phyloP scores from a whole-genome alignment of 352 stramenopile genomes.

The Phytophthora europaea region DNA sequence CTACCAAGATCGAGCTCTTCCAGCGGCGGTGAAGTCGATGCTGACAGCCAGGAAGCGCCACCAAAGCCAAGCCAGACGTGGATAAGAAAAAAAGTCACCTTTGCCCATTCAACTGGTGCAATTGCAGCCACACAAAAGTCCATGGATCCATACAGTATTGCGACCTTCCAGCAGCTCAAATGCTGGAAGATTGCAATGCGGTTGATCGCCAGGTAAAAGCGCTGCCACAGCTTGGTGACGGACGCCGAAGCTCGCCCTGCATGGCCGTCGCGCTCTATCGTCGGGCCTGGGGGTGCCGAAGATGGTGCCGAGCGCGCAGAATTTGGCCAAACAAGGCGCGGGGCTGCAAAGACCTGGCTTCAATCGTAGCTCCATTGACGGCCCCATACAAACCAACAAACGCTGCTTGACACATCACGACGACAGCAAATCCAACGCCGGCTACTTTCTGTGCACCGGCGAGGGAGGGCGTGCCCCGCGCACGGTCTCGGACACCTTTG shows the following conservation, averaged over 20 bases:
- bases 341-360: slow-evolving; percentile 6
- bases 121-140: background rate
- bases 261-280: slow-evolving; percentile 12
- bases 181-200: background rate
- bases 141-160: background rate
- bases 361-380: background rate
- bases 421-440: slow-evolving; percentile 27
- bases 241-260: background rate
- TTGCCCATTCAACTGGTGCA: background rate
- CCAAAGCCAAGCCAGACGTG: background rate
- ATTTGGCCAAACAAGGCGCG: slow-evolving; percentile 24
- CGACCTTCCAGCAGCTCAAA: background rate
- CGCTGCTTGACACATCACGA: slow-evolving; percentile 15
- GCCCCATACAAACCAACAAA: background rate
- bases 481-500: slow-evolving; percentile 13
- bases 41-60: background rate
- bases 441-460: slow-evolving; percentile 28
- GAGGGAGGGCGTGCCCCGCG: slow-evolving; percentile 11
- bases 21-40: background rate
- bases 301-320: slow-evolving; percentile 30
- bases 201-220: background rate
- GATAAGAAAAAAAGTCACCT: background rate
- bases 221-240: slow-evolving; percentile 1
- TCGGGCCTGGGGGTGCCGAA: slow-evolving; percentile 18
- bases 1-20: background rate